Percentiles rank a stretch among this genome's conserved stretches.
These are phyloP conservation scores for Vinca minor DNA, from an alignment of 257 asterid genomes.

Conservation along the genomic window DNA sequence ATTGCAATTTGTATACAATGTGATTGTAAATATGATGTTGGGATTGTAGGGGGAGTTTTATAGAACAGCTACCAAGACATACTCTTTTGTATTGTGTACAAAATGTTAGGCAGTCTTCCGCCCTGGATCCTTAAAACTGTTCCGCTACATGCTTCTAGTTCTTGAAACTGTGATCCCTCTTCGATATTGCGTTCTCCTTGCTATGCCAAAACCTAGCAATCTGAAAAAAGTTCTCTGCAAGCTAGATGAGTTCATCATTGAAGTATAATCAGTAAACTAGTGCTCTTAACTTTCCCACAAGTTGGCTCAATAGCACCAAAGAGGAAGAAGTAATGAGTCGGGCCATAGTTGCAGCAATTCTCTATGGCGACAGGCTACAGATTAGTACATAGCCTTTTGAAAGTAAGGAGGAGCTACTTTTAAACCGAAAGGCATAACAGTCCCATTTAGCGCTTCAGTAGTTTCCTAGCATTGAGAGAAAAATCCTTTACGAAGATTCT, in stretches of 20 bases:
- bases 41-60: too few species aligned
- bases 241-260: not conserved
- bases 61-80: too few species aligned
- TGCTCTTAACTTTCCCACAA: not conserved
- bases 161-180: not conserved
- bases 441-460: slow-evolving; percentile 16
- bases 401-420: too few species aligned
- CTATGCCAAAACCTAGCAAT: not conserved
- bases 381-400: too few species aligned
- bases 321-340: not conserved
- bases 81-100: too few species aligned
- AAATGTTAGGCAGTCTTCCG: too few species aligned
- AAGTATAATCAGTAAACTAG: not conserved
- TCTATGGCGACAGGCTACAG: not conserved
- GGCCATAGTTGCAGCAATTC: not conserved
- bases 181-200: too few species aligned
- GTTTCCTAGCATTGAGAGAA: slow-evolving; percentile 44
- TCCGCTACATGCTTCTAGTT: not conserved
- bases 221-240: not conserved
- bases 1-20: too few species aligned
- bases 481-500: slow-evolving; percentile 39
- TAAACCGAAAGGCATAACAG: too few species aligned
- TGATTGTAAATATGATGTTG: too few species aligned
- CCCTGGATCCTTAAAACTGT: too few species aligned
- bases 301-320: not conserved